These are phyloP conservation scores for Coemansia sp. DNA, from an alignment of 192 early-diverging fungal species.

Conservation along the genomic window DNA sequence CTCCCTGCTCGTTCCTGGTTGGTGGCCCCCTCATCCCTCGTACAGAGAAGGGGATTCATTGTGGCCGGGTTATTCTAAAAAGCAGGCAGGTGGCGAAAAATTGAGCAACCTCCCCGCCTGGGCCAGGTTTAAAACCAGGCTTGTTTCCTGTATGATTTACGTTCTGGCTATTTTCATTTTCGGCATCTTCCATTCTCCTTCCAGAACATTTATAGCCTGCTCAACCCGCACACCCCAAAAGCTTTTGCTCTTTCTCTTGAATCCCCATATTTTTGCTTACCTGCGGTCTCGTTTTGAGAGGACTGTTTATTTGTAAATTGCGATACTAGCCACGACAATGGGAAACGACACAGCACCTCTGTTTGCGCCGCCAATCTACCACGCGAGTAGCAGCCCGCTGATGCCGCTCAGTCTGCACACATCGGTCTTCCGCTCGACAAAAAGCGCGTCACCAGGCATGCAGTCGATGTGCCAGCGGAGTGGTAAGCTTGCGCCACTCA, in stretches of 20 bases:
- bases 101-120: no score
- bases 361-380: conserved; percentile 2
- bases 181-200: conserved; percentile 2
- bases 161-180: not conserved
- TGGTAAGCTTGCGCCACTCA: conserved; percentile 8
- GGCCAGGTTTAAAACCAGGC: not conserved
- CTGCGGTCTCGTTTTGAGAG: not conserved
- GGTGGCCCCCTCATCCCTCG: not conserved
- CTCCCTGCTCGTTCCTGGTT: no score
- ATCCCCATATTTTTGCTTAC: not conserved
- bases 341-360: not conserved
- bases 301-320: not conserved
- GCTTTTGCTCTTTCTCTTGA: not conserved
- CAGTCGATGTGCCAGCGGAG: not conserved
- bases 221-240: no score
- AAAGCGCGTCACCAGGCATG: conserved; percentile 3
- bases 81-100: no score
- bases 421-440: not conserved
- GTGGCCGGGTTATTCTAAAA: not conserved
- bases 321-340: not conserved
- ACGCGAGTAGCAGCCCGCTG: conserved; percentile 5
- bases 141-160: not conserved
- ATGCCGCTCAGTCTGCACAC: conserved; percentile 1
- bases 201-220: not conserved
- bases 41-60: not conserved